These are phyloP conservation scores for Kernera saxatilis DNA, from an alignment of 345 rosid species.

Conservation along the genomic window DNA sequence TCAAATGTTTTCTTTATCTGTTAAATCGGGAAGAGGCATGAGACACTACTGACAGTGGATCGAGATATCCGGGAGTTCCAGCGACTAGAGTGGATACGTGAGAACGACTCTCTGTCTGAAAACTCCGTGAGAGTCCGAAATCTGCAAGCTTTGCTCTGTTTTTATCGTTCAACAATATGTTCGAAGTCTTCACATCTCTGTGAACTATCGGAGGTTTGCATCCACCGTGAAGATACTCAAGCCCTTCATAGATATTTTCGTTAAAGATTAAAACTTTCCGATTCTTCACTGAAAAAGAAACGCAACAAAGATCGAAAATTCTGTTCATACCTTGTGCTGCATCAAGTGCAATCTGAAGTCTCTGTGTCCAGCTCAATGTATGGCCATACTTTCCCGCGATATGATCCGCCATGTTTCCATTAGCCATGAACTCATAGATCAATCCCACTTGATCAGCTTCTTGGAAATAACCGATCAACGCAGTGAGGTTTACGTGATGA, in stretches of 20 bases:
- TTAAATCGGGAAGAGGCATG: background rate
- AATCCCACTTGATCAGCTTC: conserved; percentile 17
- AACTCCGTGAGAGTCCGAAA: conserved; percentile 29
- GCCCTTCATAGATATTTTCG: conserved; percentile 11
- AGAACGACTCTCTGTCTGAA: conserved; percentile 25
- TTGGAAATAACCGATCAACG: conserved; percentile 39
- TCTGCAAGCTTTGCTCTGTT: conserved; percentile 37
- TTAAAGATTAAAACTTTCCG: background rate
- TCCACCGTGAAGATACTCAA: conserved; percentile 34
- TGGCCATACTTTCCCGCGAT: conserved; percentile 13
- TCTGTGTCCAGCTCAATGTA: conserved; percentile 7
- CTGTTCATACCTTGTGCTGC: conserved; percentile 29
- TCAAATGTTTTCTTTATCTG: background rate
- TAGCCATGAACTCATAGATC: conserved; percentile 32
- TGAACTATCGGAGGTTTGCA: conserved; percentile 31
- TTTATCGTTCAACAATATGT: conserved; percentile 34
- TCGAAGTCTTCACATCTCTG: conserved; percentile 33
- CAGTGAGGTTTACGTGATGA: conserved; percentile 21
- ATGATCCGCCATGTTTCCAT: conserved; percentile 27
- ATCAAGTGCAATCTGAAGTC: conserved; percentile 28
- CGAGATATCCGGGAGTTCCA: conserved; percentile 32
- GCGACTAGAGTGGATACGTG: conserved; percentile 17
- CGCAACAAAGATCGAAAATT: background rate
- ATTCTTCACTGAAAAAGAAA: background rate
- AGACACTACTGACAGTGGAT: conserved; percentile 18